Percentiles rank a stretch among this genome's conserved stretches.
Evolutionary conservation across 129 eudicot species (phyloP).

Genomic region (Lonicera japonica): DNA sequence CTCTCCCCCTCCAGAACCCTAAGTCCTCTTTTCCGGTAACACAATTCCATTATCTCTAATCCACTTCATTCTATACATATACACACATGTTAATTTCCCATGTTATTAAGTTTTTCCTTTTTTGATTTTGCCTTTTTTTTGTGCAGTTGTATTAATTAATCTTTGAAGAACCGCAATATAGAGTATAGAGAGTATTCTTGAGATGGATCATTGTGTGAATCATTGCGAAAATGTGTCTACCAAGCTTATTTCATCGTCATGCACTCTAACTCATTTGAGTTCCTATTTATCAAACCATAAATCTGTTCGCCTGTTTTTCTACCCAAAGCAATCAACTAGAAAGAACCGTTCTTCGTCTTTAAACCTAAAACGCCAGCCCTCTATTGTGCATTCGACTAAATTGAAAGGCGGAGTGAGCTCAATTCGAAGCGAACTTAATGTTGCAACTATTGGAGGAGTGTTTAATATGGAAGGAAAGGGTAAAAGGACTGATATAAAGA

Average conservation of each 20-base stretch:
- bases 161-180: neutral
- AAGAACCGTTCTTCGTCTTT: no score
- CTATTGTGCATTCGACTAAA: slow-evolving; percentile 7
- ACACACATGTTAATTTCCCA: no score
- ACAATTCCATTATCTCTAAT: no score
- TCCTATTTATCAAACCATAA: slow-evolving; percentile 8
- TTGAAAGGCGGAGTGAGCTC: neutral
- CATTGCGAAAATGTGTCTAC: slow-evolving; percentile 6
- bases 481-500: slow-evolving; percentile 84
- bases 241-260: neutral
- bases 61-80: no score
- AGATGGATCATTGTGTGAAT: neutral
- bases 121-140: neutral
- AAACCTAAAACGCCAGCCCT: no score
- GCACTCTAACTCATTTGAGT: no score
- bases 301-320: slow-evolving; percentile 5
- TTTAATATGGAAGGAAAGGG: slow-evolving; percentile 33
- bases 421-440: slow-evolving; percentile 2
- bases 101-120: no score
- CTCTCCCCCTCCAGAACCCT: no score
- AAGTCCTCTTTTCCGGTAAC: no score
- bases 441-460: neutral
- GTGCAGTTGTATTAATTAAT: neutral
- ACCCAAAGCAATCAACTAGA: no score
- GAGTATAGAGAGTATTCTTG: no score